phyloP scores from a whole-genome alignment of 352 stramenopile species.

The Phytophthora syringae region DNA sequence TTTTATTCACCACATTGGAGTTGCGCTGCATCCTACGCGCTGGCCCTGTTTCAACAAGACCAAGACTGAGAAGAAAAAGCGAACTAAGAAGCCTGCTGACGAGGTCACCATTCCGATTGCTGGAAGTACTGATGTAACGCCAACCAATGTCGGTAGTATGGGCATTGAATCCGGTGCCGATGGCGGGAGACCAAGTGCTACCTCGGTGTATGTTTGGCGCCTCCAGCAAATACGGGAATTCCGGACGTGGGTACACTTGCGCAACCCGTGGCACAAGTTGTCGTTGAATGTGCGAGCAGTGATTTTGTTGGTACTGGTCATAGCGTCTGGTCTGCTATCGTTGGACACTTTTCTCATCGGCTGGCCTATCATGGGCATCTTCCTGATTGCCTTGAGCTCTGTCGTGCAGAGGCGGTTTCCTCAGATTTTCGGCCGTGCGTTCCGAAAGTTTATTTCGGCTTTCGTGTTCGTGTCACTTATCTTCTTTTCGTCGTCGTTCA shows the following conservation, averaged over 20 bases:
- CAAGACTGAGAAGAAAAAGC: constrained; percentile 27
- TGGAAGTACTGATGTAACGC: constrained; percentile 15
- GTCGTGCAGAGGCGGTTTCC: constrained; percentile 77
- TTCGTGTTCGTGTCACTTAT: constrained; percentile 82
- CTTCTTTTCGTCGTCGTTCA: constrained; percentile 82
- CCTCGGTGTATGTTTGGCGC: constrained; percentile 29
- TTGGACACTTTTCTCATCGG: constrained; percentile 68
- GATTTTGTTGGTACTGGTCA: constrained; percentile 61
- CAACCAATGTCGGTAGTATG: constrained; percentile 6
- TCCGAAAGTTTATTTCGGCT: constrained; percentile 74
- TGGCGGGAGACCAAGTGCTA: constrained; percentile 11
- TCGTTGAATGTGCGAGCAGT: constrained; percentile 50
- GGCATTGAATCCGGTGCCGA: constrained; percentile 12
- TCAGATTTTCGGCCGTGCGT: constrained; percentile 77
- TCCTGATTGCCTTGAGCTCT: constrained; percentile 67
- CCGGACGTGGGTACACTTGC: constrained; percentile 35
- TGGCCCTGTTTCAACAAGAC: constrained; percentile 35
- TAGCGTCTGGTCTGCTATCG: constrained; percentile 65
- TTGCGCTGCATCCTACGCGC: constrained; percentile 51
- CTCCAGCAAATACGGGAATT: constrained; percentile 54
- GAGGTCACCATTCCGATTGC: constrained; percentile 41
- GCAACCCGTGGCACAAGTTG: constrained; percentile 65
- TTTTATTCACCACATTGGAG: constrained; percentile 64
- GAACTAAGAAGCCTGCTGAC: constrained; percentile 21
- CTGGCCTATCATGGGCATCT: constrained; percentile 79